Percentiles rank a stretch among this genome's conserved stretches.
phyloP scores from a whole-genome alignment of 495 filamentous ascomycete species.

The Cercophora samala region DNA sequence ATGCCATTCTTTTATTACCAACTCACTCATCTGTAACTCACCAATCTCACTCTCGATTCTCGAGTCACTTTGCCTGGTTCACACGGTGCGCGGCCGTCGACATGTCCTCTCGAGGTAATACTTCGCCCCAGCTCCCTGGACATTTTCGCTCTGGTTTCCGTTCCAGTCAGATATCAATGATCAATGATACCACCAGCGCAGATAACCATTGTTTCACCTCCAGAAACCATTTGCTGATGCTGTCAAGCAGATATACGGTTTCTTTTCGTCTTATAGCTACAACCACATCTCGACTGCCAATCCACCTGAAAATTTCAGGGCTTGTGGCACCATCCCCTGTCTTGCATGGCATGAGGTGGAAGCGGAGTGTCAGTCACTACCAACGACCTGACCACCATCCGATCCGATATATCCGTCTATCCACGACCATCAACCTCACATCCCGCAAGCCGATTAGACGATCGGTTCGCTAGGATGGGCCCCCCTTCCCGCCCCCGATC shows the following conservation, averaged over 20 bases:
- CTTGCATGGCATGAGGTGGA: conserved; percentile 23
- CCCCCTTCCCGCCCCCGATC: conserved; percentile 7
- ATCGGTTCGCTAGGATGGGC: not conserved
- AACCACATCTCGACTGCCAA: conserved; percentile 11
- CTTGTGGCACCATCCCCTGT: conserved; percentile 14
- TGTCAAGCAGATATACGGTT: conserved; percentile 19
- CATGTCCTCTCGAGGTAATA: conserved; percentile 22
- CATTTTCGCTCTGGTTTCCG: not conserved
- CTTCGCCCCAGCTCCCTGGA: conserved; percentile 9
- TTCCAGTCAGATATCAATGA: not conserved
- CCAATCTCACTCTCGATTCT: not conserved
- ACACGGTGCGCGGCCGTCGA: conserved; percentile 1
- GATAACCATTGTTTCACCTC: not conserved
- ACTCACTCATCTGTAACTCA: not conserved
- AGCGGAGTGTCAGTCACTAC: conserved; percentile 24
- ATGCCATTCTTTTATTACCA: conserved; percentile 1
- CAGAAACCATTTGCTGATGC: conserved; percentile 19
- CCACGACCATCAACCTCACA: not conserved
- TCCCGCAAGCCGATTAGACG: not conserved
- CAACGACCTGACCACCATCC: conserved; percentile 14
- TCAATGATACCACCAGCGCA: not conserved
- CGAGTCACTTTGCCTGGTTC: not conserved
- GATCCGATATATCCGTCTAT: not conserved
- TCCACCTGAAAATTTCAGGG: conserved; percentile 8
- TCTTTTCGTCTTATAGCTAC: conserved; percentile 15